Base-by-base conservation (phyloP, 306 rosid species). In the Rosa multiflora region DNA sequence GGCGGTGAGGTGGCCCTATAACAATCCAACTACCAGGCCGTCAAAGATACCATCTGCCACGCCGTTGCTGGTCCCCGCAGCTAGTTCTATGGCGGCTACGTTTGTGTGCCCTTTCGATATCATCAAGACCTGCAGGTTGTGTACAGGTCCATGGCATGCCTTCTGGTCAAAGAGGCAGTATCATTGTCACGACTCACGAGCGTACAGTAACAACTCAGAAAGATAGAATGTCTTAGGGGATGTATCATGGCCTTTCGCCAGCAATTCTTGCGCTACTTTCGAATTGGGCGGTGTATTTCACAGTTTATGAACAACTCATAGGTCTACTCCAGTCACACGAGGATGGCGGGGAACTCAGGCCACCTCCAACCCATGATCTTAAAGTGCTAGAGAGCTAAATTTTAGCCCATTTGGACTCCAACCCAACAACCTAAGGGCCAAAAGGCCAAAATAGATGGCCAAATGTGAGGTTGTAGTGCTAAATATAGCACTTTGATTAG, bases 231-330 rank as follows among this genome's bases (percentile, higher is more conserved):
- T 81, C 79, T 93, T 74, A 83, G 83, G 99, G 99, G 77, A 29
- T 93, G 91, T 95, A 93, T 84, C 93, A 94, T 52, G 99, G 99
- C 76, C 99, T 95, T 84, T 91, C 98, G 55, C 99, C 99, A 37
- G 92, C 97, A 69, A 78, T 95, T 81, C 72, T 95, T n/a, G 99
- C 98, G 8, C 83, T 92, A 80, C 99, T 95, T 86, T 97, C 99
- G 70, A 93, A 91, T 71, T 95, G 98, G 99, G 98, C 98, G 8
- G 99, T 95, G 70, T 95, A 95, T 89, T 95, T 95, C 88, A 73
- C 99, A 85, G 90, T 86, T 78, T 95, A 95, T 74, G 97, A 90
- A 84, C 97, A 86, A 73, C 86, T 93, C 76, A 95, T 93, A 83
- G 82, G 91, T 81, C 77, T 80, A 77, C 92, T 92, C 26, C 94